A percentile compares a stretch with the other conserved stretches of the same genome.
Evolutionary conservation across 768 basidiomycete species (phyloP).

Genomic region (Psilocybe cubensis): DNA sequence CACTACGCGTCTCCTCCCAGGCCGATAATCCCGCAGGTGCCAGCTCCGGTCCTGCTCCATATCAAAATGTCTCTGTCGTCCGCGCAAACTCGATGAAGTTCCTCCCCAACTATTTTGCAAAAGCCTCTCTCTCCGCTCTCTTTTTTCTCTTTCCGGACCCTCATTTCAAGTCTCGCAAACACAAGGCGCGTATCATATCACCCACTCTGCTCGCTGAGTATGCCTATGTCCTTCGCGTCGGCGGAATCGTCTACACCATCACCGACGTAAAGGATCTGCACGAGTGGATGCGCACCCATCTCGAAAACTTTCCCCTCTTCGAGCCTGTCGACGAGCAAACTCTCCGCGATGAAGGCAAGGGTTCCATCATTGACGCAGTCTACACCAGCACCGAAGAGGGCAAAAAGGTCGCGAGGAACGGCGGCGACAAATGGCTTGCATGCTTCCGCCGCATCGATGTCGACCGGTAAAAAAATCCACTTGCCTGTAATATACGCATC

Average conservation of each 20-base stretch:
- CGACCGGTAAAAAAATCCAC: too few relatives aligned
- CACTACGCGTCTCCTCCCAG: slow-evolving; percentile 82
- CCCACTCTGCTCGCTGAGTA: slow-evolving; percentile 98
- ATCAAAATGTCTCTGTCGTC: slow-evolving; percentile 90
- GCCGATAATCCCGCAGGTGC: slow-evolving; percentile 29
- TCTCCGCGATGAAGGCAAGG: slow-evolving; percentile 76
- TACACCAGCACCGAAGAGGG: slow-evolving; percentile 93
- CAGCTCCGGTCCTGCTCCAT: slow-evolving; percentile 45
- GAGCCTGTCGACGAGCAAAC: slow-evolving; percentile 75
- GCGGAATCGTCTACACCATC: slow-evolving; percentile 97
- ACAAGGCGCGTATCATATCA: slow-evolving; percentile 98
- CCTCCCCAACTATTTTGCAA: slow-evolving; percentile 92
- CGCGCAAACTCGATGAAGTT: slow-evolving; percentile 99
- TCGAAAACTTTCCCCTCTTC: slow-evolving; percentile 89
- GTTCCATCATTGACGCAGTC: slow-evolving; percentile 80
- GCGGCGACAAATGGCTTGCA: slow-evolving; percentile 89
- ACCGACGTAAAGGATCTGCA: slow-evolving; percentile 95
- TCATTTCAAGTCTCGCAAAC: slow-evolving; percentile 97
- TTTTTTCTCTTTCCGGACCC: slow-evolving; percentile 99
- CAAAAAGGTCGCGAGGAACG: slow-evolving; percentile 92
- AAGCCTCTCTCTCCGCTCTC: slow-evolving; percentile 87
- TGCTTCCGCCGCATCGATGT: slow-evolving; percentile 76
- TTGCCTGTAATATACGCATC: not conserved
- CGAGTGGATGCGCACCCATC: slow-evolving; percentile 92
- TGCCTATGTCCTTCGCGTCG: slow-evolving; percentile 88